Evolutionary conservation across 257 asterid genomes (phyloP).

Genomic region (Ligustrum vulgare): DNA sequence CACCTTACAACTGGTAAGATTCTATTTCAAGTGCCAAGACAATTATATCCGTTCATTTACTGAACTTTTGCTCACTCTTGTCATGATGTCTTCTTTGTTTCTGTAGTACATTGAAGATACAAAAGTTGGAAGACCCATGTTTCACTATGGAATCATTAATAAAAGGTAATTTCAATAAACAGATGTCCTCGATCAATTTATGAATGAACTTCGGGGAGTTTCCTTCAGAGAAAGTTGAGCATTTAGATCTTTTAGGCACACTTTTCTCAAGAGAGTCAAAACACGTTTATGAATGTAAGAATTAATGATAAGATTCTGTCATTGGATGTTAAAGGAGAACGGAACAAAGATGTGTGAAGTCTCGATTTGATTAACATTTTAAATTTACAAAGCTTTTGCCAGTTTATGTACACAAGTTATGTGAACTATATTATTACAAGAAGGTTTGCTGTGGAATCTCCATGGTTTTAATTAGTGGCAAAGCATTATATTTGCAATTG

Average conservation of each 20-base stretch:
- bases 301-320: neutral
- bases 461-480: neutral
- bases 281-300: neutral
- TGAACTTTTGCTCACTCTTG: neutral
- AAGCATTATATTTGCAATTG: neutral
- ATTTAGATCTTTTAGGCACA: neutral
- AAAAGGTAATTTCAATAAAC: slow-evolving; percentile 53
- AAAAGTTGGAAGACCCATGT: slow-evolving; percentile 64
- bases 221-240: neutral
- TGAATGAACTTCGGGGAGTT: neutral
- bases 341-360: neutral
- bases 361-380: neutral
- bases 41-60: slow-evolving; percentile 1
- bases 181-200: neutral
- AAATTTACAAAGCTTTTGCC: neutral
- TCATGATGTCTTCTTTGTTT: slow-evolving; percentile 17
- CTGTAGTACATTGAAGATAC: slow-evolving; percentile 75
- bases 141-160: slow-evolving; percentile 89
- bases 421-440: neutral
- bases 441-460: neutral
- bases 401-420: neutral
- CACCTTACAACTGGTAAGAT: slow-evolving; percentile 71
- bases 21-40: slow-evolving; percentile 4
- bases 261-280: neutral
- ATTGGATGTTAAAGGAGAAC: neutral